Conservation (phyloP, 2,329 filamentous ascomycete species). For the Lasiodiplodia gonubiensis region DNA sequence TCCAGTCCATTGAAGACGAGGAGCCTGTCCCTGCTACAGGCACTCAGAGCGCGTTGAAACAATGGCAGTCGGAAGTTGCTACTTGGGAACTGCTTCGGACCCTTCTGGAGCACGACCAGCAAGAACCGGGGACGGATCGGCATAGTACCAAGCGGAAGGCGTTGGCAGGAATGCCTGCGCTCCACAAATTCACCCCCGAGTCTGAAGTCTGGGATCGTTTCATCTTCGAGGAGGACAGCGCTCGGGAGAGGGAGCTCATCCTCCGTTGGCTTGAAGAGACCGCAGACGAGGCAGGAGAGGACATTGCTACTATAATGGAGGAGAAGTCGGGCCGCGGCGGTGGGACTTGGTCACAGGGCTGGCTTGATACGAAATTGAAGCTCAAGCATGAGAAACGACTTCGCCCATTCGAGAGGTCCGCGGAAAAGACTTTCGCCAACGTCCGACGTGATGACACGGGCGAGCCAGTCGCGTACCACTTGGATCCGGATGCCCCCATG, state of each 20-base stretch:
- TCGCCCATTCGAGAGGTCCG: conserved; percentile 61
- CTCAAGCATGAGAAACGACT: conserved; percentile 90
- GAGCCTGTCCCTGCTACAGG: conserved; percentile 33
- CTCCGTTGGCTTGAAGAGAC: conserved; percentile 86
- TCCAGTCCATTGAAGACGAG: conserved; percentile 37
- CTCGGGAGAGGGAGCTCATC: conserved; percentile 78
- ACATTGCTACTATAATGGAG: conserved; percentile 76
- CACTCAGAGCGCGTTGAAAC: conserved; percentile 55
- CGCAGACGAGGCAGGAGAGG: conserved; percentile 69
- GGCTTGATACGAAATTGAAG: conserved; percentile 87
- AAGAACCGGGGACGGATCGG: conserved; percentile 42
- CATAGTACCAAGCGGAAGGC: conserved; percentile 41
- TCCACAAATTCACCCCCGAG: conserved; percentile 62
- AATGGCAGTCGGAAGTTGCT: conserved; percentile 82
- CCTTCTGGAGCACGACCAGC: conserved; percentile 72
- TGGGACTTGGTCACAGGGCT: conserved; percentile 84
- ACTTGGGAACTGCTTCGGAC: conserved; percentile 87
- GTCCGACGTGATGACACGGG: conserved; percentile 51
- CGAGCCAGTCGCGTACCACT: conserved; percentile 76
- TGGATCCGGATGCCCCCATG: conserved; percentile 89
- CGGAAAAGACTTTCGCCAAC: conserved; percentile 52
- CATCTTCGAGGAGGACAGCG: conserved; percentile 71
- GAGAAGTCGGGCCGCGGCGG: conserved; percentile 74
- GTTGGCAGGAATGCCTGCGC: conserved; percentile 34
- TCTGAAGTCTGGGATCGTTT: conserved; percentile 75